A percentile compares a stretch with the other conserved stretches of the same genome.
These are phyloP conservation scores for Mortierella sp. DNA, from an alignment of 371 early-diverging fungal species.

Conservation along the genomic window DNA sequence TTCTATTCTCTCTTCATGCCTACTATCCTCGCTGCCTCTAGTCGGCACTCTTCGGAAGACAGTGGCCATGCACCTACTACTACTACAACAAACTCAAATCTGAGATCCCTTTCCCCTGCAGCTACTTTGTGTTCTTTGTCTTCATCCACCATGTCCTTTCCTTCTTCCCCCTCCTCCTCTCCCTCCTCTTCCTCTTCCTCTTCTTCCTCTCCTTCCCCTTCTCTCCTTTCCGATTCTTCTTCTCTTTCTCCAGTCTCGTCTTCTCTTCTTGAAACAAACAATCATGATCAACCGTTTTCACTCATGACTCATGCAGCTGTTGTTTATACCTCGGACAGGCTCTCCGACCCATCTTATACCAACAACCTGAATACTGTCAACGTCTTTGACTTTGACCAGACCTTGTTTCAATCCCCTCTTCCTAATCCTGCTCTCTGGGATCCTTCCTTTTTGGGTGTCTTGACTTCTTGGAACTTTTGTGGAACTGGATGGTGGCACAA, in stretches of 20 bases:
- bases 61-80: not conserved
- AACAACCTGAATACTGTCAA: conserved; percentile 45
- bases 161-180: not conserved
- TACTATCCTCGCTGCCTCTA: not conserved
- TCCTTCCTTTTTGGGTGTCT: conserved; percentile 62
- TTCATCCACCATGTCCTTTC: not conserved
- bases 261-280: too few relatives aligned
- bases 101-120: not conserved
- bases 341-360: conserved; percentile 19
- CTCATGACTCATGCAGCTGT: conserved; percentile 35
- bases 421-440: conserved; percentile 80
- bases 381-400: conserved; percentile 83
- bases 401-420: conserved; percentile 78
- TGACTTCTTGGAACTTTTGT: conserved; percentile 65
- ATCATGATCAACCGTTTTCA: not conserved
- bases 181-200: not conserved
- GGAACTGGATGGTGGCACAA: conserved; percentile 79
- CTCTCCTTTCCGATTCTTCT: not conserved
- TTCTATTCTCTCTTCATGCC: conserved; percentile 4
- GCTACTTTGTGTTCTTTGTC: not conserved
- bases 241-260: too few relatives aligned
- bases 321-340: conserved; percentile 29
- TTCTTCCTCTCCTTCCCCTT: not conserved
- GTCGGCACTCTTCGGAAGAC: not conserved
- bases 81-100: not conserved